Evolutionary conservation across 208 protist species (phyloP), one percentile per base, ranked within the genome.

Genomic region (Lotmaria passim): DNA sequence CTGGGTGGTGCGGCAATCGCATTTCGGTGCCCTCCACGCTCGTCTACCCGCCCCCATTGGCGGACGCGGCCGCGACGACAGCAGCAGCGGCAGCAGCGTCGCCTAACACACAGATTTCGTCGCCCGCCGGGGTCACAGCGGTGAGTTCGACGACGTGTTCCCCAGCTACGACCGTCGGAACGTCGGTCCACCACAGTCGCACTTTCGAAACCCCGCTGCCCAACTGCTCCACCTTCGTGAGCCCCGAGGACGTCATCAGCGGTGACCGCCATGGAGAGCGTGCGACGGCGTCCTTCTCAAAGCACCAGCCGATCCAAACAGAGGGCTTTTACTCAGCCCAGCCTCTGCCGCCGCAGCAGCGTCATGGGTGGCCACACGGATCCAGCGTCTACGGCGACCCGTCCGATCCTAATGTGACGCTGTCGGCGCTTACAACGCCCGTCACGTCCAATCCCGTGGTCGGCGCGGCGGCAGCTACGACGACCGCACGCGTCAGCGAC

Each of bases 101-200:
- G 0, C 12, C 21, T 5, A n/a, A n/a, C n/a, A n/a, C n/a, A n/a
- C n/a, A n/a, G n/a, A n/a, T n/a, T n/a, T n/a, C n/a, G n/a, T 66
- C 60, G 31, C 60, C 33, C 5, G 24, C 23, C 5, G 46, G 8
- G 3, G 11, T 30, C 2, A 33, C 39, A 4, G 17, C 60, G 33
- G 60, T 66, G 15, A 55, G 60, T 21, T 33, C 46, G 21, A 55
- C 60, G 33, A 56, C 60, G 60, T 53, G 60, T 46, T 66, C 60
- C 21, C 43, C 60, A 34, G 28, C 60, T 3, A 55, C 46, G 23
- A 55, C 60, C 33, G n/a, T 4, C 23, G 30, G 26, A 4, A 1
- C 30, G 30, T 39, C 58, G 1, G 8, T 26, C 1, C 46, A 41
- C 43, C 51, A 46, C 61, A 55, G 52, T 33, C 61, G 51, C 19